Percentiles rank a stretch among this genome's conserved stretches.
Conservation (phyloP, 2,329 filamentous ascomycete species). For the Boeremia lycopersici region DNA sequence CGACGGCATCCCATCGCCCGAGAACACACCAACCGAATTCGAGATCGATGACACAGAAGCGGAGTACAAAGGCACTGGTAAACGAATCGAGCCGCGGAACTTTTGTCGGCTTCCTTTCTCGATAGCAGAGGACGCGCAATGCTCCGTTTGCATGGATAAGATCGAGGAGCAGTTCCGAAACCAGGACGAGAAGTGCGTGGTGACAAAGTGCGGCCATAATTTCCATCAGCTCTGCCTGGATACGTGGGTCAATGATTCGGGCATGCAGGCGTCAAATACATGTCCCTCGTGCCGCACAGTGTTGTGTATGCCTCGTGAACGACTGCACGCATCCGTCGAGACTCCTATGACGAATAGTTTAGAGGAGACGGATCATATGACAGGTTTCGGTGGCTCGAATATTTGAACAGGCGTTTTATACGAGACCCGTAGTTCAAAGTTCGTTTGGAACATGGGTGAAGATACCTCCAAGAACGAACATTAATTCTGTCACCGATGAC, state of each 20-base stretch:
- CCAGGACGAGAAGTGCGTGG: not conserved
- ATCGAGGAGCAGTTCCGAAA: not conserved
- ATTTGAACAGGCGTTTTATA: not conserved
- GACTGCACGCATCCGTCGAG: not conserved
- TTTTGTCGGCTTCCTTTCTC: not conserved
- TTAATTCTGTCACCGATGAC: no score
- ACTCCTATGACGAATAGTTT: no score
- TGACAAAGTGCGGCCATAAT: constrained; percentile 5
- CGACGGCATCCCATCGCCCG: not conserved
- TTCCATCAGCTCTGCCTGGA: constrained; percentile 7
- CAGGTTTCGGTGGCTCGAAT: not conserved
- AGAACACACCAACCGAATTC: not conserved
- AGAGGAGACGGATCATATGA: not conserved
- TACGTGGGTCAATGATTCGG: constrained; percentile 15
- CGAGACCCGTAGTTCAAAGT: no score
- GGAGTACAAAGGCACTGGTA: not conserved
- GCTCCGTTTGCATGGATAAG: constrained; percentile 1
- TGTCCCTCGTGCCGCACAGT: constrained; percentile 16
- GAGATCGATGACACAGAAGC: constrained; percentile 1
- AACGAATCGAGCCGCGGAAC: not conserved
- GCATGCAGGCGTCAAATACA: constrained; percentile 4
- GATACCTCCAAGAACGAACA: no score
- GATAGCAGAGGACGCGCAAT: not conserved
- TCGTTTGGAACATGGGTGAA: no score
- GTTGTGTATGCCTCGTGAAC: constrained; percentile 2